phyloP scores from a whole-genome alignment of 2,329 filamentous ascomycete genomes.

The Aplosporella prunicola region DNA sequence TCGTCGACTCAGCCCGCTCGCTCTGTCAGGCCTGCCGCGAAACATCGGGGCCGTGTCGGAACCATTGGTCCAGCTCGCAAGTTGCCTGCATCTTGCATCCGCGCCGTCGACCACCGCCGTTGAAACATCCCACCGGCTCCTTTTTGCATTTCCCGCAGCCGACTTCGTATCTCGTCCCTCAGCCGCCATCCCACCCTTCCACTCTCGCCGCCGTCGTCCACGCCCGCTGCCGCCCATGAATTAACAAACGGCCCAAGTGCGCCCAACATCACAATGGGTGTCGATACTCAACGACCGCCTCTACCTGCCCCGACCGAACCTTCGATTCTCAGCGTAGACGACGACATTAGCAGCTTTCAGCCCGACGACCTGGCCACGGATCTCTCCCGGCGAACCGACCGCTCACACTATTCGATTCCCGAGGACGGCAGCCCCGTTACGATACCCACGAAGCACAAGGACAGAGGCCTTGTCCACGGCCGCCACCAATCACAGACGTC shows the following conservation, averaged over 20 bases:
- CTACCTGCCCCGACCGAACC: conserved; percentile 73
- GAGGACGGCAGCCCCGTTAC: conserved; percentile 87
- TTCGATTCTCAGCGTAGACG: conserved; percentile 51
- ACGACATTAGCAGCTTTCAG: conserved; percentile 42
- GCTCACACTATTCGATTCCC: conserved; percentile 68
- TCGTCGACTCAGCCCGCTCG: conserved; percentile 2
- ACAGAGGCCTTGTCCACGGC: conserved; percentile 46
- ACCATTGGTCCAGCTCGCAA: no score
- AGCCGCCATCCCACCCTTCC: no score
- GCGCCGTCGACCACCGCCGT: no score
- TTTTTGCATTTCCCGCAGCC: no score
- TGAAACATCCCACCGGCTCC: no score
- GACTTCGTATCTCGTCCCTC: no score
- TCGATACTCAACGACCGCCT: conserved; percentile 40
- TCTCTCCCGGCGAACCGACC: conserved; percentile 57
- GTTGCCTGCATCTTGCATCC: no score
- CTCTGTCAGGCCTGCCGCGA: no score
- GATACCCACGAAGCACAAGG: conserved; percentile 65
- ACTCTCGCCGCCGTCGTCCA: no score
- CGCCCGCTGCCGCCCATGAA: no score
- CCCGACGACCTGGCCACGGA: conserved; percentile 53
- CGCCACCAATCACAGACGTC: conserved; percentile 69
- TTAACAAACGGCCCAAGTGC: no score
- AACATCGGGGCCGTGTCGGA: no score
- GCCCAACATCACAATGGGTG: conserved; percentile 28